Percentiles rank a stretch among this genome's conserved stretches.
Evolutionary conservation across 768 basidiomycete genomes (phyloP).

Genomic region (Lentinula sp.): DNA sequence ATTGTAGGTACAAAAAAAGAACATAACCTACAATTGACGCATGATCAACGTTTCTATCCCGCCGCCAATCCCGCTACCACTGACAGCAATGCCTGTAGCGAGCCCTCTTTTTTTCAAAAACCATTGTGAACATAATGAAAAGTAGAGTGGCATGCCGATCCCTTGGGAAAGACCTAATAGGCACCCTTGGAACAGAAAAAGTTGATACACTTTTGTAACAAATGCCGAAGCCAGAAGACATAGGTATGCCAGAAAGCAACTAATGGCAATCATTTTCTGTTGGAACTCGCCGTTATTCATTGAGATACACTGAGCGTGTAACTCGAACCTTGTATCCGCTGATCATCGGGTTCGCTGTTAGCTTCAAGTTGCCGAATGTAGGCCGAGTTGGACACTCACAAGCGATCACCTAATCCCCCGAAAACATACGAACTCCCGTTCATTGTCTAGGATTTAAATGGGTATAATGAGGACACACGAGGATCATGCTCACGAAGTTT

Average conservation of each 20-base stretch:
- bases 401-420: conserved; percentile 25
- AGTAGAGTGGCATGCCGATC: conserved; percentile 21
- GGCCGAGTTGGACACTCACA: conserved; percentile 14
- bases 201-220: conserved; percentile 21
- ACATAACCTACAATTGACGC: conserved; percentile 12
- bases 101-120: conserved; percentile 24
- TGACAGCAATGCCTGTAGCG: conserved; percentile 27
- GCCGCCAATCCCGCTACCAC: conserved; percentile 24
- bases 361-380: neutral
- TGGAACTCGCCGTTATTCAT: neutral
- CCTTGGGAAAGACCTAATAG: conserved; percentile 12
- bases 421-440: conserved; percentile 18
- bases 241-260: conserved; percentile 18
- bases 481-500: neutral
- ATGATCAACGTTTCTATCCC: conserved; percentile 16
- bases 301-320: neutral
- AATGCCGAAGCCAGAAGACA: conserved; percentile 24
- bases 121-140: conserved; percentile 27
- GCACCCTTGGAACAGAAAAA: conserved; percentile 24
- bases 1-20: neutral
- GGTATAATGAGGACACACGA: neutral
- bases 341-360: neutral
- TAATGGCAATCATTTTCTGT: conserved; percentile 23
- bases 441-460: conserved; percentile 15
- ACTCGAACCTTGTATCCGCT: conserved; percentile 15